Base-by-base conservation (phyloP, 345 rosid species). In the Arabis hirsuta region DNA sequence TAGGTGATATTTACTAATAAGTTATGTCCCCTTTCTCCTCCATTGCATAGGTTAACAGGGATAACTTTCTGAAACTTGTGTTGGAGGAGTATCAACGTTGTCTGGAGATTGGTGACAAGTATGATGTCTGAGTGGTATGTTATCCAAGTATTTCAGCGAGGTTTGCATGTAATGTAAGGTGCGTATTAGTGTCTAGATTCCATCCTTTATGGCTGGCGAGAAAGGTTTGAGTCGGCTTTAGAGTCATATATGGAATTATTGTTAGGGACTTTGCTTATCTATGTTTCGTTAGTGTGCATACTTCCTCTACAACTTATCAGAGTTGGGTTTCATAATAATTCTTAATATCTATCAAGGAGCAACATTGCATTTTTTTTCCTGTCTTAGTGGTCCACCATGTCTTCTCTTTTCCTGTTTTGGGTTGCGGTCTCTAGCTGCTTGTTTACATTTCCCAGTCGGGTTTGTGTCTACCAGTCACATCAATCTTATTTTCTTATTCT, bases 61-160 rank as follows among this genome's bases (percentile, higher is more conserved):
- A 93, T 82, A 89, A 87, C 81, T 89, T 93, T 82, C 97, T 93
- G 77, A 76, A 78, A 84, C 78, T 89, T 52, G 92, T 97, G 47
- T 78, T 93, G 90, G 97, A 93, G 75, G 98, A 96, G 69, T 93
- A 93, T 78, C 84, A 86, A 63, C 85, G 82, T 24, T 93, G 97
- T 81, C 72, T 93, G 84, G 91, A 90, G 48, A 83, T 87, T 72
- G 96, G 90, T 47, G 92, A 90, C 82, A 90, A 90, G 76, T 90
- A 93, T 83, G 98, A 93, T 58, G 92, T 90, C 48, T 84, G 91
- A 82, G 97, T 86, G 98, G 98, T 93, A 87, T 13, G 92, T 51
- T 66, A 58, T 75, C 46, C 50, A 43, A 14, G 61, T 38, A 12
- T 47, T 48, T 46, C 20, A 12, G 46, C 34, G 34, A 41, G 65